Conservation (phyloP, 2,329 filamentous ascomycete genomes). For the Alternaria angustiovoidea region DNA sequence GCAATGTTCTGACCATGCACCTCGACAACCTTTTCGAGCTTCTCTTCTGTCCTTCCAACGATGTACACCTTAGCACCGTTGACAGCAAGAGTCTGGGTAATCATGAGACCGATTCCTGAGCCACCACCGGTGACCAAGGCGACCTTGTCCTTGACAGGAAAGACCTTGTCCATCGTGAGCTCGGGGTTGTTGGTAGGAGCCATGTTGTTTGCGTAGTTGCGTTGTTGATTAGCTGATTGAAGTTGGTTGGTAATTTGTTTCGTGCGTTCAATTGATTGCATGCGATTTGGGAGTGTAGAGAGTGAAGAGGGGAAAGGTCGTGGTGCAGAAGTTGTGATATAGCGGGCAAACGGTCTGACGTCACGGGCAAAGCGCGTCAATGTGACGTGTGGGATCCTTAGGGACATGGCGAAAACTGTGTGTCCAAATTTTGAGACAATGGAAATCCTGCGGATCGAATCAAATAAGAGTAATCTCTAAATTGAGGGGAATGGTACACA, state of each 20-base stretch:
- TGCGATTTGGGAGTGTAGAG: slow-evolving; percentile 6
- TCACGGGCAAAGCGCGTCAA: slow-evolving; percentile 35
- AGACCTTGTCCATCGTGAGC: slow-evolving; percentile 43
- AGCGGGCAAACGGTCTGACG: slow-evolving; percentile 33
- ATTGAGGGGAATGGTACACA: neutral
- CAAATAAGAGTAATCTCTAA: neutral
- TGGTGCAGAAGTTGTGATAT: slow-evolving; percentile 24
- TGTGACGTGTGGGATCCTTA: slow-evolving; percentile 24
- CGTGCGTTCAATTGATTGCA: slow-evolving; percentile 20
- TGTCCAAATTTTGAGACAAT: neutral
- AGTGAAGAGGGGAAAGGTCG: slow-evolving; percentile 8
- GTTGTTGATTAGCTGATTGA: slow-evolving; percentile 15
- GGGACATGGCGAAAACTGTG: slow-evolving; percentile 11
- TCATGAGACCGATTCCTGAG: slow-evolving; percentile 59
- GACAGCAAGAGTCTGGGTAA: slow-evolving; percentile 56
- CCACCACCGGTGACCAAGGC: slow-evolving; percentile 57
- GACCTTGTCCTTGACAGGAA: slow-evolving; percentile 51
- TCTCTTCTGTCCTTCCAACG: slow-evolving; percentile 57
- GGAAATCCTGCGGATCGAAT: neutral
- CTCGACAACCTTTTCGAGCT: slow-evolving; percentile 57
- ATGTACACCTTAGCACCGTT: slow-evolving; percentile 60
- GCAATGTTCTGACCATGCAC: slow-evolving; percentile 54
- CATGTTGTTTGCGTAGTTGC: slow-evolving; percentile 40
- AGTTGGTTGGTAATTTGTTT: slow-evolving; percentile 25
- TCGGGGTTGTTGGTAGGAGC: slow-evolving; percentile 43